Evolutionary conservation across 2,329 filamentous ascomycete species (phyloP), one percentile per base, ranked within the genome.

Genomic region (Penicillium occitanis): DNA sequence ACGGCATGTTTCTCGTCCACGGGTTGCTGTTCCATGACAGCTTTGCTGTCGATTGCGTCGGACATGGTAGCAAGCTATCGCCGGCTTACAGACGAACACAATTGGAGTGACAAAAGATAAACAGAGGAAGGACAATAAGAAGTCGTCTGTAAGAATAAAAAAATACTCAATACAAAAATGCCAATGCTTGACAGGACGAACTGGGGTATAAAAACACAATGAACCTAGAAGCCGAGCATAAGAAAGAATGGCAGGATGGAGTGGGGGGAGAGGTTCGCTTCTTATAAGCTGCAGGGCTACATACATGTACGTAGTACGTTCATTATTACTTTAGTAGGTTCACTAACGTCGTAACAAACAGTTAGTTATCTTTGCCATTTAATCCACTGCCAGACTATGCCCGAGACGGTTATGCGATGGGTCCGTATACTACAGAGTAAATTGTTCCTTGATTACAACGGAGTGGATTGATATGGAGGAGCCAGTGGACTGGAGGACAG

Each of bases 11-110:
- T 66, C 10, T 66, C 65, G 17, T 66, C 44, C 33, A 33, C 60
- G 19, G 65, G 25, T 40, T 64, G 62, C 42, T 64, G 62, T 17
- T 30, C 37, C 42, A 28, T 46, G 2, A 70, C 68, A 33, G 69
- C 65, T 40, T 61, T 37, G 51, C 68, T 68, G n/a, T 60, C 19
- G n/a, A 68, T 59, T 33, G 64, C 5, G 25, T 70, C 68, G 11
- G 62, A 60, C 53, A 64, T 66, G 30, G 44, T 44, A 22, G 48
- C 14, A 25, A 61, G 44, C 37, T 44, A 37, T 57, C 10, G 30
- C 51, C 30, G 50, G 28, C 50, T 53, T 17, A 7, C 46, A 50
- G 40, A 35, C 55, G 57, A 50, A 5, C 14, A 37, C 65, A 37
- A 28, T 35, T 14, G 40, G 22, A 61, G 25, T 25, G 25, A 6